phyloP scores from a whole-genome alignment of 805 yeast genomes.

The Starmerella sirachaensis region DNA sequence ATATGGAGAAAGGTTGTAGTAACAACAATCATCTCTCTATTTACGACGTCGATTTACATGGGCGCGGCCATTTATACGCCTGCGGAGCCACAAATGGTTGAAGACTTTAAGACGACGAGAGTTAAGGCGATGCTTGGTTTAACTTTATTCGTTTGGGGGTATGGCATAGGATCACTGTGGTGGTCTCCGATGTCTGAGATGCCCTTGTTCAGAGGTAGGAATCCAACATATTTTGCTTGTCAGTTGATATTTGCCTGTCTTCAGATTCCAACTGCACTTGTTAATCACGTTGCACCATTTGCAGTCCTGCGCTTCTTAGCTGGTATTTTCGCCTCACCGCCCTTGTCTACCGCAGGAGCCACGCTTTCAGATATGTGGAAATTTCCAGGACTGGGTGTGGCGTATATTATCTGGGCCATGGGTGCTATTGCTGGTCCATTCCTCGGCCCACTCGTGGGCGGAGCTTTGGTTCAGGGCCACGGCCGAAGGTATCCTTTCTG shows the following conservation, averaged over 20 bases:
- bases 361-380: constrained; percentile 40
- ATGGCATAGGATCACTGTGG: constrained; percentile 47
- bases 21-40: constrained; percentile 32
- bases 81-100: constrained; percentile 35
- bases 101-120: constrained; percentile 32
- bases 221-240: constrained; percentile 36
- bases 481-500: constrained; percentile 47
- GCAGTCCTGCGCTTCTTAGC: constrained; percentile 40
- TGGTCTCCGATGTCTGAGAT: constrained; percentile 47
- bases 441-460: constrained; percentile 47
- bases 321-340: constrained; percentile 47
- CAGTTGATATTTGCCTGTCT: constrained; percentile 38
- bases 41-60: constrained; percentile 44
- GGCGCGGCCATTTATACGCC: constrained; percentile 52
- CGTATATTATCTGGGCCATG: constrained; percentile 41
- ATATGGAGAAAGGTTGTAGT: constrained; percentile 31
- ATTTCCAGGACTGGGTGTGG: constrained; percentile 35
- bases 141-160: constrained; percentile 45
- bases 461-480: constrained; percentile 36
- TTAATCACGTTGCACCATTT: constrained; percentile 39
- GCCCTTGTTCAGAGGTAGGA: constrained; percentile 37
- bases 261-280: constrained; percentile 47
- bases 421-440: constrained; percentile 47
- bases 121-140: constrained; percentile 42
- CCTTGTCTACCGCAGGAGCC: constrained; percentile 49